Evolutionary conservation across 1,284 basidiomycete genomes (phyloP).

Genomic region (Trametes sp.): DNA sequence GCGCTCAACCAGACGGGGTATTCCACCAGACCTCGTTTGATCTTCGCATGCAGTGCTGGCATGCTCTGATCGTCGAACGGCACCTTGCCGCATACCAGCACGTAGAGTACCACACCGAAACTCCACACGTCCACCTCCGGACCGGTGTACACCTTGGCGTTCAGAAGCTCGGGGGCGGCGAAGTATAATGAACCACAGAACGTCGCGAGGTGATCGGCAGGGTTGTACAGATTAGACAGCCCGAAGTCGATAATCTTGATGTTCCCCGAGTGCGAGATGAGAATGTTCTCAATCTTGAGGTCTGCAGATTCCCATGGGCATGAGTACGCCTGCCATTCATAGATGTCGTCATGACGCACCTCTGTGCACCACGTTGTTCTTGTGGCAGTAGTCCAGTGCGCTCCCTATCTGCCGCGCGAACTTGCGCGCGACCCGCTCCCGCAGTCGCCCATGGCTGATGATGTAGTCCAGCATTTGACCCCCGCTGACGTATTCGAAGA

Average conservation of each 20-base stretch:
- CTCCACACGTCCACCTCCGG: slow-evolving; percentile 99
- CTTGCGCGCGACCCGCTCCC: slow-evolving; percentile 95
- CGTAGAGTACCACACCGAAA: slow-evolving; percentile 97
- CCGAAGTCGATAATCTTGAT: slow-evolving; percentile 99
- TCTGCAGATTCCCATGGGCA: slow-evolving; percentile 52
- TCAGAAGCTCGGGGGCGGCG: slow-evolving; percentile 95
- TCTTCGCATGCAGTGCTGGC: slow-evolving; percentile 98
- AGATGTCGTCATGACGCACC: slow-evolving; percentile 48
- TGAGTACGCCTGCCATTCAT: slow-evolving; percentile 12
- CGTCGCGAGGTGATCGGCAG: slow-evolving; percentile 84
- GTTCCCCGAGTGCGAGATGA: slow-evolving; percentile 98
- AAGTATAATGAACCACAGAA: slow-evolving; percentile 99
- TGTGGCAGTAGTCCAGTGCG: slow-evolving; percentile 96
- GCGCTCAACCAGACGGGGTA: slow-evolving; percentile 97
- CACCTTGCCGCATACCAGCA: slow-evolving; percentile 97
- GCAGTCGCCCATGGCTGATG: slow-evolving; percentile 95
- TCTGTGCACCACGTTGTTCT: slow-evolving; percentile 97
- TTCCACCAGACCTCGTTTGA: slow-evolving; percentile 96
- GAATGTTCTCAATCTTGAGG: slow-evolving; percentile 99
- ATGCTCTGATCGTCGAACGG: slow-evolving; percentile 99
- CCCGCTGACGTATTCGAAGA: slow-evolving; percentile 98
- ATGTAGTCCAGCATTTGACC: slow-evolving; percentile 99
- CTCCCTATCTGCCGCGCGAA: slow-evolving; percentile 97
- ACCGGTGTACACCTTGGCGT: slow-evolving; percentile 96
- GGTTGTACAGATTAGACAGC: slow-evolving; percentile 96